Conservation (phyloP, 805 yeast species). For the Yarrowia sp. region DNA sequence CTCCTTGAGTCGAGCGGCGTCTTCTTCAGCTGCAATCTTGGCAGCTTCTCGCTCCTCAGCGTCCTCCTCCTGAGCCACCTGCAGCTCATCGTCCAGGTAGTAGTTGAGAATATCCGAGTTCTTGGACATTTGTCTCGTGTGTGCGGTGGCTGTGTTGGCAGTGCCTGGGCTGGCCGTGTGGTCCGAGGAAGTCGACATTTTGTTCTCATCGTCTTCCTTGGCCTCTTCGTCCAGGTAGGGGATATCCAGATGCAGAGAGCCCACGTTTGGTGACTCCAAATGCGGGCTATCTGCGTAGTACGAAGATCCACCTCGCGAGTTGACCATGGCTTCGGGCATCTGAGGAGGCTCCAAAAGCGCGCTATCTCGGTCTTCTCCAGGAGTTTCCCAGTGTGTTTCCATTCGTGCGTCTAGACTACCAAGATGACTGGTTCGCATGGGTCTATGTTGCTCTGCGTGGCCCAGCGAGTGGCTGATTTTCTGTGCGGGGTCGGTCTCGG, state of each 20-base stretch:
- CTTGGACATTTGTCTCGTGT: constrained; percentile 20
- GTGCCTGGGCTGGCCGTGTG: constrained; percentile 14
- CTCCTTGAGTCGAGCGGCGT: constrained; percentile 28
- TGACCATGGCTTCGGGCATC: constrained; percentile 11
- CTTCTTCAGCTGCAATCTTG: constrained; percentile 18
- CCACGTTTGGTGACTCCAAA: constrained; percentile 16
- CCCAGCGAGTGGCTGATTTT: constrained; percentile 27
- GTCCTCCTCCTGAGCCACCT: constrained; percentile 32
- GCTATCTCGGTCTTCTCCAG: constrained; percentile 31
- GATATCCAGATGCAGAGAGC: constrained; percentile 21
- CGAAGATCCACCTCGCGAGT: constrained; percentile 19
- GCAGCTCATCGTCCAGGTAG: constrained; percentile 34
- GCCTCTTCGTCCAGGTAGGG: constrained; percentile 32
- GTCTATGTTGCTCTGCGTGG: constrained; percentile 27
- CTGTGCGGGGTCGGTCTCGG: constrained; percentile 13
- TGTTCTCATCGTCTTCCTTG: constrained; percentile 5
- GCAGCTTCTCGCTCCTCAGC: constrained; percentile 22
- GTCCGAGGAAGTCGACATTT: constrained; percentile 26
- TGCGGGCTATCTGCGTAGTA: constrained; percentile 31
- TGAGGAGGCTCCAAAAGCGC: constrained; percentile 1
- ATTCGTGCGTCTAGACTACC: constrained; percentile 29
- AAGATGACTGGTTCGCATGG: constrained; percentile 16
- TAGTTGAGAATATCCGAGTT: constrained; percentile 33
- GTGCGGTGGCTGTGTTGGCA: neutral
- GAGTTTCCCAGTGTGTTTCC: constrained; percentile 30